Base-by-base conservation (phyloP, 192 early-diverging fungal species). In the Diversispora eburnea region DNA sequence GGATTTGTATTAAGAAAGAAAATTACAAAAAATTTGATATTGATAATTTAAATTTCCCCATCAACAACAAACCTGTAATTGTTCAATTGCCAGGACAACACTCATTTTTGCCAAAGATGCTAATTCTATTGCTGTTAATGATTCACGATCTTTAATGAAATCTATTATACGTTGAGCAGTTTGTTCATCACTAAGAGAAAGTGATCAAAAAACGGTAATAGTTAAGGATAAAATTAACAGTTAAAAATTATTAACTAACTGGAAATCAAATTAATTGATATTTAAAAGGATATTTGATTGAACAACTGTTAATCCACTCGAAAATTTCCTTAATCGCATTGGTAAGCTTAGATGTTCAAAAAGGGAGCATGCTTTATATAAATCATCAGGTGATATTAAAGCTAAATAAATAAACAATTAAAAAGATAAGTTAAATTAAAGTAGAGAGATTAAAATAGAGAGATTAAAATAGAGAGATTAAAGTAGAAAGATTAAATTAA, bases 301-400 rank as follows among this genome's bases (percentile, higher is more conserved):
- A 45, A 98, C 82, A 10, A 88, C 91, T 48, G 92, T 71, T 52
- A 98, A 82, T 8, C 96, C 95, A 75, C 89, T 91, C 10, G 85
- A 86, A 74, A 95, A 96, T 77, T 85, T 83, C 39, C 92, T 82
- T 73, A 97, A 70, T 33, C 90, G 83, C 55, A 93, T 86, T 5
- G 92, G 91, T 46, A 97, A 80, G 22, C 85, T 66, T 58, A 96
- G 80, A 7, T 69, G 60, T 62, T 84, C 83, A 69, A 97, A 94
- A 74, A 86, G 81, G 13, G 76, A 75, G 76, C 91, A 91, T 22
- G 92, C 90, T 73, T 90, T 91, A 60, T 88, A 86, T 66, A 99
- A 85, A 82, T 99, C 97, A n/a, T 92, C 86, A 6, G 97, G 97
- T 0, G 95, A 99, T 17, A 99, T 91, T 9, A 97, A 84, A 22